Base-by-base conservation (phyloP, 1,284 basidiomycete genomes). In the Rhodotorula mucilaginosa region DNA sequence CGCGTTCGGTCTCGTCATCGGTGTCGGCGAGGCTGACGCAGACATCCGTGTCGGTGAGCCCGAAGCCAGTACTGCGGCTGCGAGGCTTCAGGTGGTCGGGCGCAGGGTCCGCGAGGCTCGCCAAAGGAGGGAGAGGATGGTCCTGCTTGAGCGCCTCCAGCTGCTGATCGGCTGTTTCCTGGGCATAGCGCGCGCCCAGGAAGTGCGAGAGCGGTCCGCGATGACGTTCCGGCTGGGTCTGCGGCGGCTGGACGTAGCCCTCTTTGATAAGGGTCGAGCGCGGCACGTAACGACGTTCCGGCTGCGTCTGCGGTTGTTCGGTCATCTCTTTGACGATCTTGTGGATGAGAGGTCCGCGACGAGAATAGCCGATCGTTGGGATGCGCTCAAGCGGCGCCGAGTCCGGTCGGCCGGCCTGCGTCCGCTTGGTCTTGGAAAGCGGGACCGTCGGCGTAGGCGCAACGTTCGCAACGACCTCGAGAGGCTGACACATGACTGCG, bases 1-100 rank as follows among this genome's bases (percentile, higher is more conserved):
- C 13, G 29, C 31, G 31, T 46, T 47, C 52, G 12, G 29, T 12
- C 26, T 21, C 59, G 21, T 34, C 54, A n/a, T 56, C 58, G 5
- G 7, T 12, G 15, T 39, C 26, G 2, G 64, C 62, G 26, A 39
- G 44, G 39, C 26, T 58, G 18, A 16, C 44, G 60, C 61, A 64
- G 18, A 65, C 48, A 39, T 71, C 70, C 2, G 61, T 67, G 8
- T 68, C 63, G 8, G 70, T 56, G 13, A 71, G 63, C 7, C 70
- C 70, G 46, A 61, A 71, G 13, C 66, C 66, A 47, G 52, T 54
- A 46, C 52, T 62, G 31, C 15, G 23, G 7, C 39, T 44, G 39
- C 12, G 39, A n/a, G n/a, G 58, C 52, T 29, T 16, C n/a, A 3
- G 46, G 39, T 39, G 21, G 49, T 51, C 49, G 49, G 49, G 19